A percentile compares a stretch with the other conserved stretches of the same genome.
Evolutionary conservation across 768 basidiomycete species (phyloP).

Genomic region (Cytidiella melzeri): DNA sequence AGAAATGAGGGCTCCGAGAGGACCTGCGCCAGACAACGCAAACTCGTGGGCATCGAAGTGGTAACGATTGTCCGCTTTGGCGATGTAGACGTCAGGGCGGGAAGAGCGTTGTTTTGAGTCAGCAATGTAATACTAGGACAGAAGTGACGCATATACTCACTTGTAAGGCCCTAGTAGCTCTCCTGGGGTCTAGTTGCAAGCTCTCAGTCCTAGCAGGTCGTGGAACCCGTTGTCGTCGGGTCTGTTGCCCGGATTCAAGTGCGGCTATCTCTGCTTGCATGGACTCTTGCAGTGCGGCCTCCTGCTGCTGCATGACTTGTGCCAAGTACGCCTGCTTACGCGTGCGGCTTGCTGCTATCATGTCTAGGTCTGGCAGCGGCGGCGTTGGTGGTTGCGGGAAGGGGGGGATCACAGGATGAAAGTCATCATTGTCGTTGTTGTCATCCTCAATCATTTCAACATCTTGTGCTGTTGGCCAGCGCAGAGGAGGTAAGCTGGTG

Average conservation of each 20-base stretch:
- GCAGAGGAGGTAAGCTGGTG: not conserved
- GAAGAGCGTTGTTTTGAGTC: too few relatives aligned
- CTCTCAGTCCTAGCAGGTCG: too few relatives aligned
- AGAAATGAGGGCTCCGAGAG: too few relatives aligned
- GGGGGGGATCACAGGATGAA: not conserved
- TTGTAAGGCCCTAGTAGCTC: too few relatives aligned
- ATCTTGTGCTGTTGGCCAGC: not conserved
- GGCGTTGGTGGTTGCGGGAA: not conserved
- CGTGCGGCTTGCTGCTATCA: constrained; percentile 59
- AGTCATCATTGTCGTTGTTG: constrained; percentile 9
- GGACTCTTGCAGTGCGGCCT: constrained; percentile 55
- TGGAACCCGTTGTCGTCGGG: constrained; percentile 5
- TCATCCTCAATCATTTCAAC: constrained; percentile 1
- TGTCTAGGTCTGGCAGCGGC: constrained; percentile 35
- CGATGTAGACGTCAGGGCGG: too few relatives aligned
- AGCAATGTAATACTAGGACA: too few relatives aligned
- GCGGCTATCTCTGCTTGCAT: constrained; percentile 34
- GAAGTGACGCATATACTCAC: too few relatives aligned
- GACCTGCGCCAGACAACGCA: too few relatives aligned
- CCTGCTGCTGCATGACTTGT: constrained; percentile 61
- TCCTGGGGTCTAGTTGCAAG: too few relatives aligned
- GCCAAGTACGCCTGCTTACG: constrained; percentile 55
- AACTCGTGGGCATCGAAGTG: too few relatives aligned
- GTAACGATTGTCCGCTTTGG: too few relatives aligned
- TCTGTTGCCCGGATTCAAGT: constrained; percentile 9